A percentile compares a stretch with the other conserved stretches of the same genome.
These are phyloP conservation scores for Berkeleyomyces rouxiae DNA, from an alignment of 2,329 filamentous ascomycete species.

Conservation along the genomic window DNA sequence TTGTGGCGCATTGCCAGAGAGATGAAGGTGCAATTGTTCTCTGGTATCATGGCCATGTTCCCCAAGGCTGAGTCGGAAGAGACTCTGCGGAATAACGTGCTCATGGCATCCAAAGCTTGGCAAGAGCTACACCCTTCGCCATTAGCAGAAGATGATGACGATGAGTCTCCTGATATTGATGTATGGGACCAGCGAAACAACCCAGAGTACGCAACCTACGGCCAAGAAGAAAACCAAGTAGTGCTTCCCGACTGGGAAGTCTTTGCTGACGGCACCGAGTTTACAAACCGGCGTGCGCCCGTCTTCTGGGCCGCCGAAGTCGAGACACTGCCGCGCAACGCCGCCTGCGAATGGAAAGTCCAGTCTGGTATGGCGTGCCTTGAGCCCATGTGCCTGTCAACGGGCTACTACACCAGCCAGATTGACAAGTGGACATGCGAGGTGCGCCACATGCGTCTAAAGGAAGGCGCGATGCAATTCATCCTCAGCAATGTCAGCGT, in stretches of 20 bases:
- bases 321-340: constrained; percentile 54
- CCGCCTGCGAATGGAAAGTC: constrained; percentile 70
- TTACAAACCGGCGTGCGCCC: constrained; percentile 29
- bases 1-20: constrained; percentile 66
- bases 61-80: constrained; percentile 23
- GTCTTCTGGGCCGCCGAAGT: constrained; percentile 64
- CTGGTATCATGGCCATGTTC: constrained; percentile 60
- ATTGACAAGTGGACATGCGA: constrained; percentile 7
- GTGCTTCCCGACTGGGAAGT: constrained; percentile 35
- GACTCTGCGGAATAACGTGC: constrained; percentile 23
- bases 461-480: constrained; percentile 6
- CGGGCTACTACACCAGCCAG: constrained; percentile 2
- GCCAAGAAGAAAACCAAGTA: constrained; percentile 18
- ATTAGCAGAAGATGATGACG: constrained; percentile 25
- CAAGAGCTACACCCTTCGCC: constrained; percentile 24
- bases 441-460: constrained; percentile 7
- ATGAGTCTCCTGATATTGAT: constrained; percentile 37
- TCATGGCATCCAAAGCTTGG: constrained; percentile 33
- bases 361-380: constrained; percentile 38
- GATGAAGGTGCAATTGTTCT: constrained; percentile 58
- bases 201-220: constrained; percentile 29
- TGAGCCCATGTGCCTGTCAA: constrained; percentile 8
- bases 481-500: constrained; percentile 6
- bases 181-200: constrained; percentile 53
- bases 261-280: constrained; percentile 24